phyloP scores from a whole-genome alignment of 2,329 filamentous ascomycete species.

The Pestalotiopsis sp. region DNA sequence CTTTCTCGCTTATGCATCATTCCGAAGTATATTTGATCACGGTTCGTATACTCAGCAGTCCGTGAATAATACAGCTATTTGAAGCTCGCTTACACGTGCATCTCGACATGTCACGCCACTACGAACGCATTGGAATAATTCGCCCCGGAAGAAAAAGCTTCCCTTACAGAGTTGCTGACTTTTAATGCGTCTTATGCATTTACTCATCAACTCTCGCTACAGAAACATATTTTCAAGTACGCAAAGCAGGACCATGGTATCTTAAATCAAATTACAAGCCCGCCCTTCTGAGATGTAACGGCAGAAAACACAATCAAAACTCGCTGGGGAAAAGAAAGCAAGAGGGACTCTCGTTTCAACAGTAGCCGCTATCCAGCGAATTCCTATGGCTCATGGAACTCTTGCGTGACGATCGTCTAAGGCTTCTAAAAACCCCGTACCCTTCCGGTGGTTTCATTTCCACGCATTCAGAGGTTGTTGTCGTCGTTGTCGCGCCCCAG shows the following conservation, averaged over 20 bases:
- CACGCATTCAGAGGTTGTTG: not conserved
- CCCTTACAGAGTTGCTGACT: too few species aligned
- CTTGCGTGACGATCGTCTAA: slow-evolving; percentile 10
- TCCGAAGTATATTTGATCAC: not conserved
- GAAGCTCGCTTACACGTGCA: not conserved
- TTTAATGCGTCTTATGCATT: too few species aligned
- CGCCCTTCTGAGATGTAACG: not conserved
- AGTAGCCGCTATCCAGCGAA: slow-evolving; percentile 15
- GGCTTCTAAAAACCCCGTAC: not conserved
- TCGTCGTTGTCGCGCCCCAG: too few species aligned
- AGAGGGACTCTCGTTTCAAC: not conserved
- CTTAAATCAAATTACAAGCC: too few species aligned
- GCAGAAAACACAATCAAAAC: not conserved
- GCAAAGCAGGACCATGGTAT: too few species aligned
- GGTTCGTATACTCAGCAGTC: not conserved
- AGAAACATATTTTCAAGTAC: too few species aligned
- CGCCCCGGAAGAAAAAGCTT: too few species aligned
- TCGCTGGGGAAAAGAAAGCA: not conserved
- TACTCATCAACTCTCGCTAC: too few species aligned
- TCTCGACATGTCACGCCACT: not conserved
- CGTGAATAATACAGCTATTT: not conserved
- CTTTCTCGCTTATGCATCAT: not conserved
- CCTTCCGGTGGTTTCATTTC: slow-evolving; percentile 2
- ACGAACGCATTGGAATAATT: not conserved
- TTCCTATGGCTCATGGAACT: slow-evolving; percentile 6